Evolutionary conservation across 148 eudicot species (phyloP).

Genomic region (Pouteria glomerata): DNA sequence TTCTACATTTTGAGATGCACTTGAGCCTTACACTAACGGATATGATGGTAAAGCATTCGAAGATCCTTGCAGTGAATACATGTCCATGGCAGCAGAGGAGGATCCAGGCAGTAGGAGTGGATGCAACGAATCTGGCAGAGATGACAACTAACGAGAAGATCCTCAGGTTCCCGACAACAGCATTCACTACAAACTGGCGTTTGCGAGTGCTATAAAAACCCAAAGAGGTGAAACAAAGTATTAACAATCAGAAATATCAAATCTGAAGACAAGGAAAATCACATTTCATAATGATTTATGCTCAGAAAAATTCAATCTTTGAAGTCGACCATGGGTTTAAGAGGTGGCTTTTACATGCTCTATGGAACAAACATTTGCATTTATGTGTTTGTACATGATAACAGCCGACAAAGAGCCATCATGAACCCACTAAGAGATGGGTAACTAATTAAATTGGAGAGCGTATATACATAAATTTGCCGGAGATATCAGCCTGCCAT

Average conservation of each 20-base stretch:
- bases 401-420: neutral
- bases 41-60: constrained; percentile 33
- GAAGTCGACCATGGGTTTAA: neutral
- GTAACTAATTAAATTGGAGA: neutral
- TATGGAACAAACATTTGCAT: neutral
- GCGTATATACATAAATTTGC: too few relatives aligned
- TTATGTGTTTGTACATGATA: too few relatives aligned
- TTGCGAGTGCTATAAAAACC: constrained; percentile 23
- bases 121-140: constrained; percentile 51
- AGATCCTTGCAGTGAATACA: constrained; percentile 68
- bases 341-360: neutral
- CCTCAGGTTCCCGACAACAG: constrained; percentile 56
- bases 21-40: constrained; percentile 3
- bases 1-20: neutral
- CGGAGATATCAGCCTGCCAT: neutral
- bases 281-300: neutral
- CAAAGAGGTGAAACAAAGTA: neutral
- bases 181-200: constrained; percentile 49
- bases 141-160: constrained; percentile 50
- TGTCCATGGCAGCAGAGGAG: constrained; percentile 75
- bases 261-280: neutral
- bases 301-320: neutral
- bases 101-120: constrained; percentile 82
- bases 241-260: neutral
- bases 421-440: neutral